Conservation (phyloP, 345 rosid genomes). For the Murraya koenigii region DNA sequence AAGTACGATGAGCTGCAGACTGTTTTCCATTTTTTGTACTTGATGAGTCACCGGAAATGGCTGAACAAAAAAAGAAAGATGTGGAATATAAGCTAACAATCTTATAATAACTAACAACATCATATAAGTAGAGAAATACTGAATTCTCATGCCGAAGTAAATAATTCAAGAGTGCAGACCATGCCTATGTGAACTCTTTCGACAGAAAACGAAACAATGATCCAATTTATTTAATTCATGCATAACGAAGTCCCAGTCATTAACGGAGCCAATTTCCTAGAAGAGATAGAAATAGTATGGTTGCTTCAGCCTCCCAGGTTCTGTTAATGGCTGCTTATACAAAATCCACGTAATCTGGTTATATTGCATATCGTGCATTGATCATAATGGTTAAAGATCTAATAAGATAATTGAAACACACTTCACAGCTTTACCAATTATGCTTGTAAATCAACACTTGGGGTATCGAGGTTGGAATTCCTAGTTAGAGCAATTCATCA, state of each 20-base stretch:
- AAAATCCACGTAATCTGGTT: background rate
- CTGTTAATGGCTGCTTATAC: background rate
- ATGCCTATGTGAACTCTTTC: background rate
- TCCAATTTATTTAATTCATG: background rate
- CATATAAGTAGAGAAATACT: background rate
- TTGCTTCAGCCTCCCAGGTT: background rate
- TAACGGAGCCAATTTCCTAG: background rate
- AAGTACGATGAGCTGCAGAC: constrained; percentile 37
- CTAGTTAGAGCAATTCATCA: background rate
- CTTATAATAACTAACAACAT: background rate
- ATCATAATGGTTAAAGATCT: background rate
- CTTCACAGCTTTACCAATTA: background rate
- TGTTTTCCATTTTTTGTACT: constrained; percentile 37
- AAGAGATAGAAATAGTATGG: background rate
- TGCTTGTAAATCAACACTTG: background rate
- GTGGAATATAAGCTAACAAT: background rate
- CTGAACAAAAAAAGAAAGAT: constrained; percentile 32
- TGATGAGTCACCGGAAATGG: constrained; percentile 46
- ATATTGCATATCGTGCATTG: background rate
- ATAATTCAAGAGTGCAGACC: background rate
- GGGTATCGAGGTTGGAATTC: background rate
- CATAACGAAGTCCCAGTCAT: background rate
- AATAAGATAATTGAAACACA: background rate
- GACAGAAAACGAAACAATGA: background rate
- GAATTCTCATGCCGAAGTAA: background rate